Conservation (phyloP, 2,329 filamentous ascomycete species). For the Exophiala calicioides region DNA sequence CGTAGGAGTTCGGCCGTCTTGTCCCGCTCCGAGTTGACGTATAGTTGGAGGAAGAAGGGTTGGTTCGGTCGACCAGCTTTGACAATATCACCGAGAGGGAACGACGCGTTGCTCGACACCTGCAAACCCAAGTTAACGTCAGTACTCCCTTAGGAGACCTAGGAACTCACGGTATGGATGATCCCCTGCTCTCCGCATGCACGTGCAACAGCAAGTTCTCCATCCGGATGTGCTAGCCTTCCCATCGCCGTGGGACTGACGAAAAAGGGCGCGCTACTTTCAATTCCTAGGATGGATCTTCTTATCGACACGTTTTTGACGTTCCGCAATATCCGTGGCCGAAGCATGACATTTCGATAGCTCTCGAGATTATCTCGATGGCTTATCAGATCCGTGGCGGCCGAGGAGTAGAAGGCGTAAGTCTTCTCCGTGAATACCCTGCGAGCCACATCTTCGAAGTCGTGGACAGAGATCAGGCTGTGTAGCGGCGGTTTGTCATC, state of each 20-base stretch:
- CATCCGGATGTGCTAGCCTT: constrained; percentile 46
- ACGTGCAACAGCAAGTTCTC: constrained; percentile 44
- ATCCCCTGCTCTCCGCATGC: constrained; percentile 1
- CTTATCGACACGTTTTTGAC: constrained; percentile 40
- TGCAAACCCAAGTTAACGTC: too few species aligned
- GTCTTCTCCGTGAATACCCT: constrained; percentile 25
- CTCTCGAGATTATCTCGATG: constrained; percentile 24
- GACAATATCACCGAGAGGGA: too few species aligned
- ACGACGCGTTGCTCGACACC: too few species aligned
- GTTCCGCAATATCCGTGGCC: constrained; percentile 47
- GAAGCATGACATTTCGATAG: constrained; percentile 48
- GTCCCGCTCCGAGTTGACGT: constrained; percentile 57
- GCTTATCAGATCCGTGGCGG: constrained; percentile 26
- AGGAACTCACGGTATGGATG: constrained; percentile 6
- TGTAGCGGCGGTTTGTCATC: too few species aligned
- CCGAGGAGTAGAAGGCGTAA: constrained; percentile 32
- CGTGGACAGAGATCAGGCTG: constrained; percentile 23
- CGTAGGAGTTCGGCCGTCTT: constrained; percentile 54
- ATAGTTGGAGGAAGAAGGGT: constrained; percentile 56
- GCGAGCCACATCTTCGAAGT: constrained; percentile 26
- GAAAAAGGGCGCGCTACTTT: constrained; percentile 27
- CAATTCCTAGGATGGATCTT: constrained; percentile 32
- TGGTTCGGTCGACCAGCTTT: too few species aligned
- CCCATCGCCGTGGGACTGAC: constrained; percentile 36
- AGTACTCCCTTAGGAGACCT: too few species aligned